These are phyloP conservation scores for Paecilomyces sp. DNA, from an alignment of 2,329 filamentous ascomycete genomes.

Conservation along the genomic window DNA sequence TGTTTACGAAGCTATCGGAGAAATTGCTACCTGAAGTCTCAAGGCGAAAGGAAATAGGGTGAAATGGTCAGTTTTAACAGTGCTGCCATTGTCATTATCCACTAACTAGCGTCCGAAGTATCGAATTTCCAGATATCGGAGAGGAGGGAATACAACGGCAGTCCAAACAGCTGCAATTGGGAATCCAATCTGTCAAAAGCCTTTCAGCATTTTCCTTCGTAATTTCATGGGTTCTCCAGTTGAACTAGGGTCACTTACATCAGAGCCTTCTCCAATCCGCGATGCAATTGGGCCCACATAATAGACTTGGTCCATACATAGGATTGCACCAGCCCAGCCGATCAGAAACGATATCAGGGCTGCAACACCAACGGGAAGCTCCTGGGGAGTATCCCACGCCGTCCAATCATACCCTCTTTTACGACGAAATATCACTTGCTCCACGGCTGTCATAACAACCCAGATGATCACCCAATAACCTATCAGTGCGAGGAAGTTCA, in stretches of 20 bases:
- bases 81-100: not conserved
- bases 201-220: not conserved
- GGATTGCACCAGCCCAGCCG: conserved; percentile 22
- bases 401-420: conserved; percentile 25
- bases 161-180: not conserved
- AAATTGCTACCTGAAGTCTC: not conserved
- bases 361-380: conserved; percentile 29
- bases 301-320: conserved; percentile 24
- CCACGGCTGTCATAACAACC: conserved; percentile 28
- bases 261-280: conserved; percentile 13
- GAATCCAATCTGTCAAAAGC: not conserved
- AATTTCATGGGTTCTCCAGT: no score
- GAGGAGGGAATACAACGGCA: not conserved
- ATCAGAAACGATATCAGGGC: conserved; percentile 21
- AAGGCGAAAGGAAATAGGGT: not conserved
- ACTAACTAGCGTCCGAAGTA: not conserved
- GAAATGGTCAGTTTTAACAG: not conserved
- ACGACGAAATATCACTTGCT: conserved; percentile 33
- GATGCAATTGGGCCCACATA: conserved; percentile 24
- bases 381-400: conserved; percentile 23
- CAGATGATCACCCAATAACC: conserved; percentile 33
- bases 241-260: not conserved
- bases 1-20: conserved; percentile 17
- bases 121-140: not conserved
- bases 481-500: conserved; percentile 33